Conservation (phyloP, 1,284 basidiomycete genomes). For the Pulchroboletus neoregius region DNA sequence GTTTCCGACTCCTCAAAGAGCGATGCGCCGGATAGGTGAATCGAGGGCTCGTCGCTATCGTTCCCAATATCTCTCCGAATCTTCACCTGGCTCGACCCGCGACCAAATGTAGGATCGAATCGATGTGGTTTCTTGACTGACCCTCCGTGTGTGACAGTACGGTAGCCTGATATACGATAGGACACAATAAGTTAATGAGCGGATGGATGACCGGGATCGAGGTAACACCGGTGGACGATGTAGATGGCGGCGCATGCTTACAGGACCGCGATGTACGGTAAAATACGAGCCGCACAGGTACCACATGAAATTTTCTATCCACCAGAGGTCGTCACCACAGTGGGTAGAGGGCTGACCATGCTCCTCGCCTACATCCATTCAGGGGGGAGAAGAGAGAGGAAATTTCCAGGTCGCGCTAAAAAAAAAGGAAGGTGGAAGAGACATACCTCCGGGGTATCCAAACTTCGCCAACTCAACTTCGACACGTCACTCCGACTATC, state of each 20-base stretch:
- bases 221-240: background rate
- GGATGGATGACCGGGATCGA: conserved; percentile 14
- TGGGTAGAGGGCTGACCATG: conserved; percentile 16
- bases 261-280: too few species aligned
- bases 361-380: conserved; percentile 6
- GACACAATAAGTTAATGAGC: conserved; percentile 19
- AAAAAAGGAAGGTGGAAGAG: background rate
- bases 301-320: conserved; percentile 19
- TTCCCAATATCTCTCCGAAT: background rate
- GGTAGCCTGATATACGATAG: conserved; percentile 35
- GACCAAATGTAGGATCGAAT: background rate
- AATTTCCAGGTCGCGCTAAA: background rate
- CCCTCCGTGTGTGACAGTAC: conserved; percentile 15
- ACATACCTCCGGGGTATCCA: conserved; percentile 20
- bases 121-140: background rate
- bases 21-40: conserved; percentile 40
- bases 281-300: conserved; percentile 1
- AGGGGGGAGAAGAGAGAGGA: background rate
- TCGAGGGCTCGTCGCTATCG: conserved; percentile 6
- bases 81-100: background rate
- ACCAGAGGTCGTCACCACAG: conserved; percentile 24
- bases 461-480: conserved; percentile 25
- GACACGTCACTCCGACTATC: conserved; percentile 21
- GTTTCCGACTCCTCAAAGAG: conserved; percentile 75
- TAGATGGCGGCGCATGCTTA: background rate